phyloP scores from a whole-genome alignment of 2,329 filamentous ascomycete species.

The Huntiella bhutanensis region DNA sequence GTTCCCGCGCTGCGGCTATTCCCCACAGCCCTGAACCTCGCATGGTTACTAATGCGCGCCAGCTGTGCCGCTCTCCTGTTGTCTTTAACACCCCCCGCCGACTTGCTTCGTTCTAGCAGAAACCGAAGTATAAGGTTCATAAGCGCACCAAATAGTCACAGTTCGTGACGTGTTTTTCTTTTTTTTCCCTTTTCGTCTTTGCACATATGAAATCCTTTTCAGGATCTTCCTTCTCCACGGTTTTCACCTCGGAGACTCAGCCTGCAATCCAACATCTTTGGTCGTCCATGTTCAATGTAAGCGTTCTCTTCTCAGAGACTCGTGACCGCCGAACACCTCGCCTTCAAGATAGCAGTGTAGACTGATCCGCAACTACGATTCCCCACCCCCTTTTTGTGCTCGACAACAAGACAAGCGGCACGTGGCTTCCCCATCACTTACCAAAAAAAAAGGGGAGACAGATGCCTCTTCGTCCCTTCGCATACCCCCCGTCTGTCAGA shows the following conservation, averaged over 20 bases:
- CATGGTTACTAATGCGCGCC: not conserved
- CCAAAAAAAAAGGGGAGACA: no score
- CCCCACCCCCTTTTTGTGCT: no score
- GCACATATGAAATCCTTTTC: not conserved
- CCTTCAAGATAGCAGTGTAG: no score
- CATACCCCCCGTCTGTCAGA: not conserved
- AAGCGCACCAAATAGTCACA: not conserved
- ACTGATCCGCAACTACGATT: no score
- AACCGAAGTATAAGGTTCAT: not conserved
- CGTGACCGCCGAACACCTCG: not conserved
- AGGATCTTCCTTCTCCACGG: not conserved
- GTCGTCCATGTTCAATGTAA: not conserved
- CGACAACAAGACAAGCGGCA: no score
- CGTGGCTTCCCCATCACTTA: not conserved
- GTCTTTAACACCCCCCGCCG: constrained; percentile 6
- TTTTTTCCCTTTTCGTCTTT: not conserved
- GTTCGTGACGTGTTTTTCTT: not conserved
- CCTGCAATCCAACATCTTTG: not conserved
- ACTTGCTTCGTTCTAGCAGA: constrained; percentile 4
- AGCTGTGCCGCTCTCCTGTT: constrained; percentile 8
- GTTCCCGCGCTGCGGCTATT: not conserved
- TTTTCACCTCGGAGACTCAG: not conserved
- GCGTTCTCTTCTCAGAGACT: constrained; percentile 8
- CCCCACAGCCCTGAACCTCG: constrained; percentile 5
- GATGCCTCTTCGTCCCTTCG: not conserved